phyloP scores from a whole-genome alignment of 148 eudicot genomes.

The Gaultheria prostrata region DNA sequence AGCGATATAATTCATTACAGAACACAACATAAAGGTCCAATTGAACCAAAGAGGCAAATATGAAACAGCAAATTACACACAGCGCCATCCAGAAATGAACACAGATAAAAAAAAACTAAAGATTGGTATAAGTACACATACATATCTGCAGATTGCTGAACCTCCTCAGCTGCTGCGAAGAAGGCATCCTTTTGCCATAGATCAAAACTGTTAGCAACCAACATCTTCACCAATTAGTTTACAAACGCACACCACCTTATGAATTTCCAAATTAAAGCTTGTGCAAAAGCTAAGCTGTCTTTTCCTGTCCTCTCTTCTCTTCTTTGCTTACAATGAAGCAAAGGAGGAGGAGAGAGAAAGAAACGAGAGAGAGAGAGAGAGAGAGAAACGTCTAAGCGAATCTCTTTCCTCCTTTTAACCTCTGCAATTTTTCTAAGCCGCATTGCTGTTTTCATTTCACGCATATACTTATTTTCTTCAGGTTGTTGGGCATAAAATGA shows the following conservation, averaged over 20 bases:
- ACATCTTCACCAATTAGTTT: slow-evolving; percentile 34
- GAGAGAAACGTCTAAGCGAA: slow-evolving; percentile 25
- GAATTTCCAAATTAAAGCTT: background rate
- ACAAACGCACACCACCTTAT: background rate
- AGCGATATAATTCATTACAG: background rate
- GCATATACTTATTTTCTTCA: background rate
- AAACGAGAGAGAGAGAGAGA: slow-evolving; percentile 14
- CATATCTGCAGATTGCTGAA: slow-evolving; percentile 93
- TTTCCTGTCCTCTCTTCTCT: slow-evolving; percentile 22
- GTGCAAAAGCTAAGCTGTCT: background rate
- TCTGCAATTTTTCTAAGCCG: background rate
- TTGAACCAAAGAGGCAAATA: background rate
- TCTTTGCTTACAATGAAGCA: slow-evolving; percentile 25
- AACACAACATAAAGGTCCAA: background rate
- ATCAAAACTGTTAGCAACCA: slow-evolving; percentile 92
- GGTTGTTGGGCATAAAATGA: slow-evolving; percentile 9
- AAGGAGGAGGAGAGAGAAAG: slow-evolving; percentile 29
- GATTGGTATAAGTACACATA: slow-evolving; percentile 28
- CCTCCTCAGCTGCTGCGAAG: slow-evolving; percentile 91
- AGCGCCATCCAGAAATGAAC: slow-evolving; percentile 11
- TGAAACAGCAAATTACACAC: background rate
- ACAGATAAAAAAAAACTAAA: background rate
- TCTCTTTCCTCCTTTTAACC: slow-evolving; percentile 9
- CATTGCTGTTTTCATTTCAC: background rate
- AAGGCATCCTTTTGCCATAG: slow-evolving; percentile 88